Base-by-base conservation (phyloP, 2,329 filamentous ascomycete genomes). In the Cordyceps cateniannulata region DNA sequence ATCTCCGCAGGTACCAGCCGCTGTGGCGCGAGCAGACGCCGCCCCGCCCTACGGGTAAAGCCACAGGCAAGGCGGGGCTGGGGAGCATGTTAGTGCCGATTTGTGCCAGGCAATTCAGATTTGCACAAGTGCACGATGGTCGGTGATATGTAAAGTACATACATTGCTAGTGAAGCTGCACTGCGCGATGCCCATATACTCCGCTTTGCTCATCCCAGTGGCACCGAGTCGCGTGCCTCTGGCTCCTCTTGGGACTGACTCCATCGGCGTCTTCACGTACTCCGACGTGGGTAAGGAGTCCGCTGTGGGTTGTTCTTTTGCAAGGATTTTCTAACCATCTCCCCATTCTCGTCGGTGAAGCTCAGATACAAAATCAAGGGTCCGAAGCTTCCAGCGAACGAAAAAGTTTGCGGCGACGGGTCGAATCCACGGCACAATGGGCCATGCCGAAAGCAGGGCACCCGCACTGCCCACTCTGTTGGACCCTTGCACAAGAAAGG, bases 21-120 rank as follows among this genome's bases (percentile, higher is more conserved):
- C 44, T 57, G 54, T 57, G 54, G 54, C 54, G 54, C 42, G 38
- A 51, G 47, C 24, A 35, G 10, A 40, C 14, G 35, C 38, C 38
- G 58, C 58, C 58, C 58, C 58, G 5, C 48, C 35, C 27, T 6
- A 10, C 20, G n/a, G 47, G 58, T 60, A 40, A 35, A 35, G 58
- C 58, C 53, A 48, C 47, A 29, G 29, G 49, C 58, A 49, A 12
- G 40, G 48, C 29, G 49, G 48, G 49, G 25, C 9, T 29, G 45
- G 25, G 45, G 27, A 49, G 49, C n/a, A 40, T n/a, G 25, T 48
- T 60, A 60, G 58, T 60, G 58, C 27, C 58, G 58, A 60, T 60
- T 60, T 60, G 50, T 60, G 50, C 57, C 57, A 47, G 7, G 16
- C 5, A 40, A 18, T 24, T 24, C n/a, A 58, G 55, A 58, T 58